Conservation (phyloP, 495 filamentous ascomycete species). For the Hyaloscypha bicolor region DNA sequence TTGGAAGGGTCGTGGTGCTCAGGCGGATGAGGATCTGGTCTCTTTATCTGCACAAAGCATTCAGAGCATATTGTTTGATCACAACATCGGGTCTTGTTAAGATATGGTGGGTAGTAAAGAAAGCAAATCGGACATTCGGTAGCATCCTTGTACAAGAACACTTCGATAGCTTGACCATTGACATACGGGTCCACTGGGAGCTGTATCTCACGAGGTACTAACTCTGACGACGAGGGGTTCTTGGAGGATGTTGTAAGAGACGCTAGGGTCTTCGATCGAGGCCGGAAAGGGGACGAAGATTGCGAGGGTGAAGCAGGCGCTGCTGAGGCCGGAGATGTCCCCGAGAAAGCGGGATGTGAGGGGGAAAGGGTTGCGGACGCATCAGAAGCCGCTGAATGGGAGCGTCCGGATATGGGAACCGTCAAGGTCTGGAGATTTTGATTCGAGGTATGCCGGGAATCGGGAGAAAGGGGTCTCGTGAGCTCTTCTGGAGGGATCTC, state of each 20-base stretch:
- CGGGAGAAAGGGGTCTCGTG: slow-evolving; percentile 44
- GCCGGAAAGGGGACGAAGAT: slow-evolving; percentile 32
- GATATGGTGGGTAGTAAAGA: slow-evolving; percentile 90
- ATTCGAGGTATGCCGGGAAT: slow-evolving; percentile 26
- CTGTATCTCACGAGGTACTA: slow-evolving; percentile 74
- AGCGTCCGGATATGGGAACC: slow-evolving; percentile 31
- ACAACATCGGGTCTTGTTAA: slow-evolving; percentile 96
- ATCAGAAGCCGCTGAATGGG: slow-evolving; percentile 32
- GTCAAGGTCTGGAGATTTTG: slow-evolving; percentile 31
- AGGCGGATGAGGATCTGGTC: slow-evolving; percentile 92
- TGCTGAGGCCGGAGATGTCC: slow-evolving; percentile 22
- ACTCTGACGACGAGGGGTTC: slow-evolving; percentile 67
- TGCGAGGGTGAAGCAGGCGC: slow-evolving; percentile 21
- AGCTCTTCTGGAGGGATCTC: slow-evolving; percentile 71
- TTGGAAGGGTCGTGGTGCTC: slow-evolving; percentile 67
- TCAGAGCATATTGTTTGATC: slow-evolving; percentile 98
- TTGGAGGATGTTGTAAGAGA: slow-evolving; percentile 72
- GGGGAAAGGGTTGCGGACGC: slow-evolving; percentile 27
- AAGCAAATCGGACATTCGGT: slow-evolving; percentile 96
- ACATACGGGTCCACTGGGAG: slow-evolving; percentile 84
- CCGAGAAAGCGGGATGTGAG: slow-evolving; percentile 29
- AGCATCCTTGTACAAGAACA: slow-evolving; percentile 88
- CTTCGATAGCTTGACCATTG: slow-evolving; percentile 89
- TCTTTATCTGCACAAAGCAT: slow-evolving; percentile 98
- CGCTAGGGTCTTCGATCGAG: slow-evolving; percentile 73